Base-by-base conservation (phyloP, 202 grass and related monocot species). In the Schoenoplectus triqueter region DNA sequence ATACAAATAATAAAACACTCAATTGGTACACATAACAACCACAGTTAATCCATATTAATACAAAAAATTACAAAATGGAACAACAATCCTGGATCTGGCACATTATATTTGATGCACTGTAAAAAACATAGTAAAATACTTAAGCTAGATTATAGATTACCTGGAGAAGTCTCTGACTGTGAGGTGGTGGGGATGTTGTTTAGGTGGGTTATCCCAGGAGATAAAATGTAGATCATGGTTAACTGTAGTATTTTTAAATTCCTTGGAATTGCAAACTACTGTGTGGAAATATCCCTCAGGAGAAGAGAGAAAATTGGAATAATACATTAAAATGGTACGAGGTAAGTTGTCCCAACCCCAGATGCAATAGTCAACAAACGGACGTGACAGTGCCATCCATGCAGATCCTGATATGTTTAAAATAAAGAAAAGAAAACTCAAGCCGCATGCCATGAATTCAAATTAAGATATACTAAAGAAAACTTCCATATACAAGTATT, bases 291-390 rank as follows among this genome's bases (percentile, higher is more conserved):
- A 97, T 4, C 94, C 89, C 80, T 97, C 94, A 39, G 94, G 94
- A 0, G 94, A 93, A 2, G 94, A 97, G 84, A 97, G 87, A 86
- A 97, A 97, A 80, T 97, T 97, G 31, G 94, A 89, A 84, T 97
- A 92, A 85, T 97, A 97, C 94, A 97, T 90, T 71, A 97, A 90
- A 21, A 93, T 82, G 4, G 91, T 94, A 10, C 94, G 89, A 2
- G 94, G 94, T 5, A 97, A 89, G 87, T 97, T 97, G 80, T 97
- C 94, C 92, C 92, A 97, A 0, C 94, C 94, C 94, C 91, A 97
- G 57, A 97, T 97, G 68, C 86, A 87, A 89, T 97, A 97, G 77
- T 97, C 94, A 46, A 97, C 86, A 59, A 97, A 97, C 4, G 88
- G 66, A 0, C 81, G 54, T 0, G 94, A 97, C 14, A 97, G 66